Evolutionary conservation across 1,139 yeast genomes (phyloP), one percentile per base, ranked within the genome.

Genomic region (Kodamaea suecica): DNA sequence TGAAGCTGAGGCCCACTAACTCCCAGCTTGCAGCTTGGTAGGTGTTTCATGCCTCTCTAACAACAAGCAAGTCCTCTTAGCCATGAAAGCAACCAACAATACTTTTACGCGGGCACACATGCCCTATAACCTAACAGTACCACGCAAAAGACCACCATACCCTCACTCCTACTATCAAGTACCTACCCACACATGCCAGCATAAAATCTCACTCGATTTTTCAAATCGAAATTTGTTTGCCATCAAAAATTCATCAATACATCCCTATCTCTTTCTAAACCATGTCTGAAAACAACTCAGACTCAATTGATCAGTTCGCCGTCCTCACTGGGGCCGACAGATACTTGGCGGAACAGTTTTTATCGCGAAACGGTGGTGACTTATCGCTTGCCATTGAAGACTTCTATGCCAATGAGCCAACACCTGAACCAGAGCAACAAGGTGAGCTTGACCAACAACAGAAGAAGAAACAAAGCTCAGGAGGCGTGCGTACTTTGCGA

Each of bases 261-360:
- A n/a, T n/a, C 6, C 21, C 21, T 6, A 9, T 19, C 9, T 6
- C 9, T 9, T 6, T 6, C 21, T 9, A 19, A 19, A 28, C 12
- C 33, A 53, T 53, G 57, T 53, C 66, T 8, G 53, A n/a, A n/a
- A n/a, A n/a, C n/a, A n/a, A 50, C 24, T 12, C 6, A n/a, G 17
- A 25, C 17, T 25, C 14, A 25, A 25, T 79, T 29, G 72, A 74
- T 15, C 74, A 77, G 48, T 84, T 85, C 52, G 64, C 74, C 36
- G 54, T 56, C 21, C 63, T 66, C 21, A 68, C 75, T 16, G 57
- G 52, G 26, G 47, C 72, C 5, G 59, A 74, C 21, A 55, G 52
- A 36, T 54, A 53, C 41, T 51, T 68, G 43, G 76, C 76, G 2
- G 63, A 61, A 37, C 75, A 70, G 53, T 63, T 67, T 54, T 52